A percentile compares a stretch with the other conserved stretches of the same genome.
phyloP scores from a whole-genome alignment of 371 early-diverging fungal species.

The Fennellomyces sp. region DNA sequence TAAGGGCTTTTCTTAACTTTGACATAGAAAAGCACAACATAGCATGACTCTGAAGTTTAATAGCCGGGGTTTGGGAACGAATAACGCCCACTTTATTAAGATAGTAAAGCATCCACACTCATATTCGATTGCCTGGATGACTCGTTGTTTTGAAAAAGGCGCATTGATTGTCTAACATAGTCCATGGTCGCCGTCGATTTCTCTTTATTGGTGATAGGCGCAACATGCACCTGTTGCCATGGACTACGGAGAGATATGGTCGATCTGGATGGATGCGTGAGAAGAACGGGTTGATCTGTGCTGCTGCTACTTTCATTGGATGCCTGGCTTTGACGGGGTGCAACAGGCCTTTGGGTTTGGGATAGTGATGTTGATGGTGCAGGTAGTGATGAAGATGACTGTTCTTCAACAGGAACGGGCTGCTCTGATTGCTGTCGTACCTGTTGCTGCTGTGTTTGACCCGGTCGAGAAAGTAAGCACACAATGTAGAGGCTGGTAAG shows the following conservation, averaged over 20 bases:
- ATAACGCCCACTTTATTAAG: slow-evolving; percentile 3
- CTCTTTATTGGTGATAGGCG: neutral
- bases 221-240: slow-evolving; percentile 5
- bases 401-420: neutral
- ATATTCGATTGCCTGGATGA: slow-evolving; percentile 2
- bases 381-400: neutral
- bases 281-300: slow-evolving; percentile 9
- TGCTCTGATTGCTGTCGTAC: neutral
- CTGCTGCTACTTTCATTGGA: neutral
- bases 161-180: slow-evolving; percentile 1
- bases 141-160: neutral
- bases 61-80: neutral
- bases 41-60: neutral
- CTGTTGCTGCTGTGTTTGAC: slow-evolving; percentile 2
- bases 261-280: slow-evolving; percentile 11
- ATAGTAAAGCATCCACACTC: slow-evolving; percentile 20
- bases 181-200: neutral
- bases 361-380: neutral
- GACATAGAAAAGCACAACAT: too few relatives aligned
- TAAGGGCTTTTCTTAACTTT: too few relatives aligned
- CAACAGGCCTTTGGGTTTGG: neutral
- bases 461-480: slow-evolving; percentile 21
- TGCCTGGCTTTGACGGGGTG: neutral
- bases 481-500: slow-evolving; percentile 41
- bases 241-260: neutral